Conservation (phyloP, 129 eudicot genomes). For the Centrapalus pauciflorus region DNA sequence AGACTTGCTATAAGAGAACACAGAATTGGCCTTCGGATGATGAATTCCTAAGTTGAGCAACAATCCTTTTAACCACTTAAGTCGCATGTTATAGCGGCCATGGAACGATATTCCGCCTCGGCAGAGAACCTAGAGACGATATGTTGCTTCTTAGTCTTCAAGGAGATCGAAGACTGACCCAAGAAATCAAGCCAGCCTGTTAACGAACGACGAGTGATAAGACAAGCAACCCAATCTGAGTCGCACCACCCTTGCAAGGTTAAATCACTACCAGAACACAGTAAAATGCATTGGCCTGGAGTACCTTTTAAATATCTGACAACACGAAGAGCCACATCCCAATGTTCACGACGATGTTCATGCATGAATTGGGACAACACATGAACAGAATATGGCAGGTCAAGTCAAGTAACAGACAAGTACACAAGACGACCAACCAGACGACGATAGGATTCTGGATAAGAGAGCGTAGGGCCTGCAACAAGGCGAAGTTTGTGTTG, state of each 20-base stretch:
- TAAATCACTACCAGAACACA: background rate
- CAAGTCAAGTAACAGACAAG: background rate
- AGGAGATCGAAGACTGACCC: background rate
- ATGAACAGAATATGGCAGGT: background rate
- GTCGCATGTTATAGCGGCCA: too few species aligned
- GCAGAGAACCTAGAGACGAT: background rate
- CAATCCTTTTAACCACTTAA: too few species aligned
- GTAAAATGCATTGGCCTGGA: background rate
- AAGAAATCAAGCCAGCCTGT: background rate
- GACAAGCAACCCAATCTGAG: background rate
- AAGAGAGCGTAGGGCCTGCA: background rate
- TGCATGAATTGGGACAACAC: background rate
- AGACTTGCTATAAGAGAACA: too few species aligned
- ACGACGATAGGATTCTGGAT: background rate
- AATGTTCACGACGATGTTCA: background rate
- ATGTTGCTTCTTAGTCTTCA: background rate
- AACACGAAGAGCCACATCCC: background rate
- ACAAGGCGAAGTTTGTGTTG: background rate
- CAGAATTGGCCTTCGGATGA: too few species aligned
- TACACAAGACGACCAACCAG: conserved; percentile 8
- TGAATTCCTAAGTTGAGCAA: too few species aligned
- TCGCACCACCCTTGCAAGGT: too few species aligned
- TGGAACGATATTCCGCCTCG: background rate
- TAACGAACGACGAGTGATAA: background rate
- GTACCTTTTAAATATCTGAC: background rate